phyloP scores from a whole-genome alignment of 371 early-diverging fungal genomes.

The Haplosporangium sp. region DNA sequence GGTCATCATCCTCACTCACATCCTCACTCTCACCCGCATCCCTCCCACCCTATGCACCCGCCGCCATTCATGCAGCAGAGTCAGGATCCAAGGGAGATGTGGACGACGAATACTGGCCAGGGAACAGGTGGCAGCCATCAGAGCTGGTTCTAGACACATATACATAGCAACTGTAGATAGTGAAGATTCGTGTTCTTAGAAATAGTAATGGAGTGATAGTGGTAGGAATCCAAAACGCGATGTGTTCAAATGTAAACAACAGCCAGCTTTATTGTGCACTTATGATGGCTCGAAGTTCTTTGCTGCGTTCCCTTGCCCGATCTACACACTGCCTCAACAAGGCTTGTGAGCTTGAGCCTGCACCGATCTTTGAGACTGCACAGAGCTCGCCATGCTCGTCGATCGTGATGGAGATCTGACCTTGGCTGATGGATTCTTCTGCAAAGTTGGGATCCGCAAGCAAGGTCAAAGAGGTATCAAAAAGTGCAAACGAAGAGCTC shows the following conservation, averaged over 20 bases:
- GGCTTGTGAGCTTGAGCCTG: conserved; percentile 54
- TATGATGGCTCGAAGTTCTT: conserved; percentile 52
- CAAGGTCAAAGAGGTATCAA: conserved; percentile 64
- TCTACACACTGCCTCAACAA: conserved; percentile 59
- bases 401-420: conserved; percentile 68
- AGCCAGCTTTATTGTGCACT: conserved; percentile 3
- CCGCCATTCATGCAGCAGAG: conserved; percentile 23
- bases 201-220: not conserved
- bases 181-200: not conserved
- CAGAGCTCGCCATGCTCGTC: conserved; percentile 68
- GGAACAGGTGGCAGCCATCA: conserved; percentile 51
- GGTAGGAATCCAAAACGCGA: not conserved
- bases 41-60: conserved; percentile 8
- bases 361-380: conserved; percentile 68
- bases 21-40: conserved; percentile 4
- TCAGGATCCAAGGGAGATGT: conserved; percentile 55
- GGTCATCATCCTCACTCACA: conserved; percentile 13
- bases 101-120: conserved; percentile 46
- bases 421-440: conserved; percentile 73
- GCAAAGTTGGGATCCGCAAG: conserved; percentile 82
- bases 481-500: conserved; percentile 75
- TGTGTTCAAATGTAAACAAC: no score
- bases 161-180: not conserved
- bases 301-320: conserved; percentile 58
- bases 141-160: conserved; percentile 37